Percentiles rank a stretch among this genome's conserved stretches.
These are phyloP conservation scores for Ustilago curta DNA, from an alignment of 1,284 basidiomycete genomes.

Conservation along the genomic window DNA sequence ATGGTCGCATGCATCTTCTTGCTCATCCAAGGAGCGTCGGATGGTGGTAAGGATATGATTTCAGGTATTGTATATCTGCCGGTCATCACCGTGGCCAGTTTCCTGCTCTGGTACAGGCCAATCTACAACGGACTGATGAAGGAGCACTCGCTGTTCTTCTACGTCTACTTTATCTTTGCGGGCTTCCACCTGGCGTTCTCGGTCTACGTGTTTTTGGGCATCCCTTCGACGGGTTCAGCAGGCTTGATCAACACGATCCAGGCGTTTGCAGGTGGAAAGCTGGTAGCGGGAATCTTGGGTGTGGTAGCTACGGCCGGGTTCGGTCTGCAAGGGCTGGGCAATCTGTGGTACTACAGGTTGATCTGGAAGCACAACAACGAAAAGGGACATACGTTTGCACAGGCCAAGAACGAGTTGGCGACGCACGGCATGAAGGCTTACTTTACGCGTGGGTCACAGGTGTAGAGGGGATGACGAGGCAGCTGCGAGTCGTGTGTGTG, in stretches of 20 bases:
- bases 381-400: constrained; percentile 69
- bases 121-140: constrained; percentile 98
- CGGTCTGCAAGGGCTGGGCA: constrained; percentile 84
- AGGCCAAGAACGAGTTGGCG: constrained; percentile 88
- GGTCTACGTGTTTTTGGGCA: constrained; percentile 71
- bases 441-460: constrained; percentile 71
- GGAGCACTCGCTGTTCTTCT: constrained; percentile 75
- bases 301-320: constrained; percentile 86
- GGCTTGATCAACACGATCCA: constrained; percentile 93
- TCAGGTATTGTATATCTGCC: constrained; percentile 79
- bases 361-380: constrained; percentile 86
- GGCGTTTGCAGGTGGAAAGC: constrained; percentile 62
- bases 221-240: constrained; percentile 84
- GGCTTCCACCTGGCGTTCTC: constrained; percentile 93
- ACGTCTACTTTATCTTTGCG: constrained; percentile 72
- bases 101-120: constrained; percentile 86
- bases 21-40: constrained; percentile 79
- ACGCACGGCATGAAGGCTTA: constrained; percentile 87
- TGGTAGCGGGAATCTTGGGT: constrained; percentile 74
- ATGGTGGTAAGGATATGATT: constrained; percentile 84
- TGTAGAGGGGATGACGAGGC: constrained; percentile 8
- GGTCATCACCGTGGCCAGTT: constrained; percentile 83
- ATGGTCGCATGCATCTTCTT: constrained; percentile 90
- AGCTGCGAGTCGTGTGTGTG: too few species aligned
- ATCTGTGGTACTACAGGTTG: constrained; percentile 82